Conservation (phyloP, 768 basidiomycete species). For the Naganishia vishniacii region DNA sequence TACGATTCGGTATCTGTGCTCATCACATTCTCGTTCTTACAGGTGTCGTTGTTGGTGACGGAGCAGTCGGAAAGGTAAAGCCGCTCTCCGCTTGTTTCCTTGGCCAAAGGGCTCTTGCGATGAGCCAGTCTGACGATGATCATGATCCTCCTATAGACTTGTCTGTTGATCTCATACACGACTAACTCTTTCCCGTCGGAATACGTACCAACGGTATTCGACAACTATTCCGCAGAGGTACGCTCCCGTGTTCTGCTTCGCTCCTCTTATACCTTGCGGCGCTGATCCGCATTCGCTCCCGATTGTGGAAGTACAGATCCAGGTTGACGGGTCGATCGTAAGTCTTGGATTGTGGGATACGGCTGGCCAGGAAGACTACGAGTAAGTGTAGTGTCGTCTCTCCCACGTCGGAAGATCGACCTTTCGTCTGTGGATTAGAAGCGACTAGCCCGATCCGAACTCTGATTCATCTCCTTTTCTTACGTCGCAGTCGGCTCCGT, state of each 20-base stretch:
- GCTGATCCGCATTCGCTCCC: no score
- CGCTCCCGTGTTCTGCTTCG: neutral
- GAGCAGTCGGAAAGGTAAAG: constrained; percentile 92
- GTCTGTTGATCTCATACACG: constrained; percentile 97
- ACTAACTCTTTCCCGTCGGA: constrained; percentile 82
- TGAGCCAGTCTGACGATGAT: constrained; percentile 19
- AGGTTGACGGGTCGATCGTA: constrained; percentile 98
- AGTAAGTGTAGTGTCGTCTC: constrained; percentile 31
- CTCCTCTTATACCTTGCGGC: neutral
- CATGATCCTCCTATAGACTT: constrained; percentile 61
- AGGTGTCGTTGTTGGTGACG: constrained; percentile 98
- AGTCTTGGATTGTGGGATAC: constrained; percentile 65
- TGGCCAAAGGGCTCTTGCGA: no score
- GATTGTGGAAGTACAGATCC: constrained; percentile 53
- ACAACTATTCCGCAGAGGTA: constrained; percentile 71
- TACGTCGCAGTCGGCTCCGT: constrained; percentile 62
- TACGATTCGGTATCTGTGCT: neutral
- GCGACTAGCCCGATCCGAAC: neutral
- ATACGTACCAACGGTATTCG: constrained; percentile 65
- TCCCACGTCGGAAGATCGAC: no score
- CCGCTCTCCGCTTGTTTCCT: constrained; percentile 26
- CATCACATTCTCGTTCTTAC: constrained; percentile 39
- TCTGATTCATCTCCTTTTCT: neutral
- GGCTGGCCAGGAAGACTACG: constrained; percentile 49
- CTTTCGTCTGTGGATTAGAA: no score